A percentile compares a stretch with the other conserved stretches of the same genome.
Conservation (phyloP, 257 asterid species). For the Solanum rostratum region DNA sequence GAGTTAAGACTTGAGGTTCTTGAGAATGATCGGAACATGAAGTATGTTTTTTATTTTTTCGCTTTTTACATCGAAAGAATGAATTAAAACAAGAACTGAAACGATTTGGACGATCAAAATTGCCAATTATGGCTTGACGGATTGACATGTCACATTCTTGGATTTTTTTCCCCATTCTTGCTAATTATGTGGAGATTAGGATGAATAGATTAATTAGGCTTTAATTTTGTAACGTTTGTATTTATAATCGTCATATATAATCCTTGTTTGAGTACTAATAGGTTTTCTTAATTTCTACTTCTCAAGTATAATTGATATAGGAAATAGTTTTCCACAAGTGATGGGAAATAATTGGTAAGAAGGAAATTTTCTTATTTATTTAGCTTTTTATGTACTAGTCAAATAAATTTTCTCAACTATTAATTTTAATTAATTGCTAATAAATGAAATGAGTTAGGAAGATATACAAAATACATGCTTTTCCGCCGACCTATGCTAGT, state of each 20-base stretch:
- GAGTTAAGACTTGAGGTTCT: neutral
- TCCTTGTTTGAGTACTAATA: neutral
- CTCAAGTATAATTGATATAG: no score
- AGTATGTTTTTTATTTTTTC: neutral
- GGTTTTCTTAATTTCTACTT: neutral
- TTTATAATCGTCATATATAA: neutral
- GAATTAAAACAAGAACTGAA: neutral
- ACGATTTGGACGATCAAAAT: neutral
- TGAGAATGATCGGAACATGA: neutral
- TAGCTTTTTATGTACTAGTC: no score
- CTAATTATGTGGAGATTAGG: neutral
- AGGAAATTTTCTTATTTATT: neutral
- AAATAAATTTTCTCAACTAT: no score
- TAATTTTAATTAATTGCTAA: no score
- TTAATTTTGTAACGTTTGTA: neutral
- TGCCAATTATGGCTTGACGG: neutral
- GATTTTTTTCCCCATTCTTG: neutral
- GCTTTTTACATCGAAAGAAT: neutral
- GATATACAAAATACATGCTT: no score
- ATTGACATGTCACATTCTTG: neutral
- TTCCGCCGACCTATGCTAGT: no score
- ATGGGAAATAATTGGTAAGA: neutral
- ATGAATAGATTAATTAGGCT: neutral
- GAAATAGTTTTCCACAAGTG: no score
- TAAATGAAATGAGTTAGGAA: no score